Evolutionary conservation across 1,284 basidiomycete species (phyloP).

Genomic region (Pascua sp.): DNA sequence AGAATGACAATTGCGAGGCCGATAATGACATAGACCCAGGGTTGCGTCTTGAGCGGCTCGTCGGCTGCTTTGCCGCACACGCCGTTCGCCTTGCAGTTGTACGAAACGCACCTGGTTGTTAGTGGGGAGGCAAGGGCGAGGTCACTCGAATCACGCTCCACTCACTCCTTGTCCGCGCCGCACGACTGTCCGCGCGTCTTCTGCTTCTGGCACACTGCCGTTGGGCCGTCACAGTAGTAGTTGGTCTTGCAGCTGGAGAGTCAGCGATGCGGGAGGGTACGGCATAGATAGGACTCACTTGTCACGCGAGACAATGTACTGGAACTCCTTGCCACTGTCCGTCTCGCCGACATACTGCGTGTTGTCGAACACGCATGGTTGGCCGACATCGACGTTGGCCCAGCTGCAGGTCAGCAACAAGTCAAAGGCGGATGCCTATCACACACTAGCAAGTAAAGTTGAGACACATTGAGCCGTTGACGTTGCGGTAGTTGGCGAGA

Average conservation of each 20-base stretch:
- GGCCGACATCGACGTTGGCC: constrained; percentile 66
- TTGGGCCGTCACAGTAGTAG: constrained; percentile 67
- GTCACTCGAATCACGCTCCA: too few species aligned
- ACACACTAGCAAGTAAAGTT: constrained; percentile 74
- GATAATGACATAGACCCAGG: constrained; percentile 71
- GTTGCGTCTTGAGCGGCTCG: constrained; percentile 61
- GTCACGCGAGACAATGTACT: constrained; percentile 73
- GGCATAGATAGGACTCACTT: constrained; percentile 37
- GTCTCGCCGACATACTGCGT: constrained; percentile 67
- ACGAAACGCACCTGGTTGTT: constrained; percentile 54
- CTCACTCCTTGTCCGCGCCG: constrained; percentile 72
- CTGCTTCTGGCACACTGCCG: constrained; percentile 58
- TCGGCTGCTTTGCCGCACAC: constrained; percentile 62
- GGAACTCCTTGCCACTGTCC: constrained; percentile 54
- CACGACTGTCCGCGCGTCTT: constrained; percentile 62
- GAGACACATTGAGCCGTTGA: constrained; percentile 76
- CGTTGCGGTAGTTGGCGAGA: constrained; percentile 65
- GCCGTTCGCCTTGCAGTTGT: constrained; percentile 65
- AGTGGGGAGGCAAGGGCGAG: too few species aligned
- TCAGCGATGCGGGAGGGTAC: too few species aligned
- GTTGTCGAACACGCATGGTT: constrained; percentile 69
- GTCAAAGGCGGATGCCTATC: background rate
- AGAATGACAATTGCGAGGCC: constrained; percentile 70
- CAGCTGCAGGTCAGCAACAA: constrained; percentile 54
- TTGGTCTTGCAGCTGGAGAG: constrained; percentile 51